Percentiles rank a stretch among this genome's conserved stretches.
Conservation (phyloP, 495 filamentous ascomycete species). For the Penicillium cataractarum region DNA sequence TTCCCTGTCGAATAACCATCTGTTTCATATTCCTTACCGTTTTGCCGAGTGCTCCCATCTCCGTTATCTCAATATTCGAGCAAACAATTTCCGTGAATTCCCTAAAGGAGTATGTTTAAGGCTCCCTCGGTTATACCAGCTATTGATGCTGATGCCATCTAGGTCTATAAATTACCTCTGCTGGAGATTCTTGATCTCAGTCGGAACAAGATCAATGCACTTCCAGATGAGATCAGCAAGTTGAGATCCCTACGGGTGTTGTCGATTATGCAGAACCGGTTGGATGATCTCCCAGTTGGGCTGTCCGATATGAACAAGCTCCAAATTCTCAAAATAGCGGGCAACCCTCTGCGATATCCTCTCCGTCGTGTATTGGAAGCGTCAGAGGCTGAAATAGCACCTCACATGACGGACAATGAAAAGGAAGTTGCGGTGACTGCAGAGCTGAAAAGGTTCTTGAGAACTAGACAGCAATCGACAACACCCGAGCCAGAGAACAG, state of each 20-base stretch:
- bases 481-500: conserved; percentile 64
- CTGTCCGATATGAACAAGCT: conserved; percentile 88
- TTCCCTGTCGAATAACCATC: conserved; percentile 85
- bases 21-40: conserved; percentile 74
- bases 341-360: conserved; percentile 71
- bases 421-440: conserved; percentile 71
- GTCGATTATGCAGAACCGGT: conserved; percentile 80
- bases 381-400: conserved; percentile 46
- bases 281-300: conserved; percentile 78
- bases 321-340: conserved; percentile 82
- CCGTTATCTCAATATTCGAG: conserved; percentile 92
- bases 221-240: conserved; percentile 79
- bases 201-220: conserved; percentile 74
- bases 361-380: conserved; percentile 48
- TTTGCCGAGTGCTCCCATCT: conserved; percentile 87
- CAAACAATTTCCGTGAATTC: conserved; percentile 86
- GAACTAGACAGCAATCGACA: conserved; percentile 52
- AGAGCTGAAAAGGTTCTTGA: conserved; percentile 78
- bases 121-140: neutral
- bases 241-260: conserved; percentile 77
- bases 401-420: conserved; percentile 56
- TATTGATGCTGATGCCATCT: conserved; percentile 24
- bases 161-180: conserved; percentile 80
- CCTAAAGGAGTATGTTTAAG: conserved; percentile 70
- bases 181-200: conserved; percentile 93